Base-by-base conservation (phyloP, 2,329 filamentous ascomycete species). In the Orbilia blumenaviensis region DNA sequence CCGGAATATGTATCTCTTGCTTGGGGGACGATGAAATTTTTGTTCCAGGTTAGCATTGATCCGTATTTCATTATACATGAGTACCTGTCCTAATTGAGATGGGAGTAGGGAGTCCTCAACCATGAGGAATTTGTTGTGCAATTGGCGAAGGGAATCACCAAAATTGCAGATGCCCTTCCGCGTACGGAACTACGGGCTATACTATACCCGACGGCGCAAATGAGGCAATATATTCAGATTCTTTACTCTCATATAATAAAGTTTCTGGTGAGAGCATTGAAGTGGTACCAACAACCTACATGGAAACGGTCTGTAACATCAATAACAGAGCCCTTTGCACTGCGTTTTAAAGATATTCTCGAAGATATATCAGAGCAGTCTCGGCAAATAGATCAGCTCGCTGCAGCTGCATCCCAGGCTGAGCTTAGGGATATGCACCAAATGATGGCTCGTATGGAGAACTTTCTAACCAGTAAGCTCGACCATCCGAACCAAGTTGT, bases 361-460 rank as follows among this genome's bases (percentile, higher is more conserved):
- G 34, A 60, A 7, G 54, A 60, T 18, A 60, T 60, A 27, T 23
- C 34, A 8, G 54, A 60, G 23, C 38, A 42, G 14, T 60, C 54
- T 14, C 54, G 54, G 9, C 3, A 29, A 12, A 42, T 60, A 18
- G 54, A 60, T 8, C 34, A 60, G 34, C 54, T 60, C 3, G 54
- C 54, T n/a, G 2, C 16, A 16, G 54, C 54, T 2, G 54, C 54
- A 16, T 38, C 54, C 3, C 54, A 60, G 25, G 54, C 54, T 1
- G 54, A 60, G 38, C n/a, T 60, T 12, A 42, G 54, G 18, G 54
- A 60, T 60, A 60, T 60, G 54, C 54, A 60, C 27, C 41, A 12
- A 3, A 38, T 60, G 34, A 42, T 60, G 21, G 38, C 34, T 16
- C 41, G 54, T 10, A 60, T 60, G 34, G 27, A 60, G n/a, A 21